Percentiles rank a stretch among this genome's conserved stretches.
Conservation (phyloP, 2,329 filamentous ascomycete species). For the Chaetomiaceae sp. region DNA sequence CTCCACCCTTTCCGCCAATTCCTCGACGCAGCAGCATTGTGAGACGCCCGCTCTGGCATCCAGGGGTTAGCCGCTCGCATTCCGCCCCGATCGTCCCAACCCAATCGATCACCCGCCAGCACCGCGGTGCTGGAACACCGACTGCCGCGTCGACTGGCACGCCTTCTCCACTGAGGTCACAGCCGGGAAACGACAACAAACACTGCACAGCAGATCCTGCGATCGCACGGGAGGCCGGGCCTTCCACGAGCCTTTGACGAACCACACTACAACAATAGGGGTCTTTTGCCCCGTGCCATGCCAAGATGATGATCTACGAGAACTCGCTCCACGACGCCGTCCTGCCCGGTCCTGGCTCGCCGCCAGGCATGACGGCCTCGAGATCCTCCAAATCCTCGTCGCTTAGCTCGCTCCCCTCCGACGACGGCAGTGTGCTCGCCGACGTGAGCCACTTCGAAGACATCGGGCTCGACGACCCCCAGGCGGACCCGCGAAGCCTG, state of each 20-base stretch:
- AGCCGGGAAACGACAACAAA: conserved; percentile 15
- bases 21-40: conserved; percentile 11
- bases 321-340: conserved; percentile 36
- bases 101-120: conserved; percentile 11
- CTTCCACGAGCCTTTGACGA: not conserved
- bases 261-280: not conserved
- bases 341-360: conserved; percentile 55
- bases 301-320: conserved; percentile 39
- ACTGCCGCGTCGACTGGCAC: conserved; percentile 13
- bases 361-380: conserved; percentile 72
- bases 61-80: conserved; percentile 21
- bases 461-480: conserved; percentile 67
- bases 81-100: conserved; percentile 14
- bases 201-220: not conserved
- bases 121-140: conserved; percentile 14
- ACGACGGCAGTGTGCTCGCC: conserved; percentile 63
- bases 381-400: conserved; percentile 91
- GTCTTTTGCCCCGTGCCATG: conserved; percentile 12
- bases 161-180: conserved; percentile 4
- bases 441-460: conserved; percentile 88
- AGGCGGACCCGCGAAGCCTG: conserved; percentile 32
- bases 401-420: conserved; percentile 72
- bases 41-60: conserved; percentile 20
- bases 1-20: not conserved
- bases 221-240: not conserved